Percentiles rank a stretch among this genome's conserved stretches.
Conservation (phyloP, 176 grass and related monocot species). For the Bromus sterilis region DNA sequence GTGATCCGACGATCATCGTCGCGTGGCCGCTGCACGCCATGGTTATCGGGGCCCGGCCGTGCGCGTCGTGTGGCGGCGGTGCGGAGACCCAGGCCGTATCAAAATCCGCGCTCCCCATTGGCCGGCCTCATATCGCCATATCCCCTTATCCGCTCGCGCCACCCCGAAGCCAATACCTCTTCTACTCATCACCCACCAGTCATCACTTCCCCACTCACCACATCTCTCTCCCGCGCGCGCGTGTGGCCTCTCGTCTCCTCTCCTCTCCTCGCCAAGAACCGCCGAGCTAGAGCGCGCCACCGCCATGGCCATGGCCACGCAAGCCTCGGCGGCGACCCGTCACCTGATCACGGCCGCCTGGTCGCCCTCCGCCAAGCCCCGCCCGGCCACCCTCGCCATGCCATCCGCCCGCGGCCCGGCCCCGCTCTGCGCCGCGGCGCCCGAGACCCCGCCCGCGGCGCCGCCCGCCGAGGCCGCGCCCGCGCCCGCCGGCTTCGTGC, state of each 20-base stretch:
- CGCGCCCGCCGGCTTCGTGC: slow-evolving; percentile 77
- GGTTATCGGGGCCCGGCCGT: neutral
- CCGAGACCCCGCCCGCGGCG: neutral
- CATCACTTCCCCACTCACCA: neutral
- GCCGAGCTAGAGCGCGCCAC: neutral
- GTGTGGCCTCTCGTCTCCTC: neutral
- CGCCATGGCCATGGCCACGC: slow-evolving; percentile 65
- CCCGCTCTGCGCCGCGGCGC: neutral
- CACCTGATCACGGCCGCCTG: slow-evolving; percentile 31
- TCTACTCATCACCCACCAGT: neutral
- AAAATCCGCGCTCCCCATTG: slow-evolving; percentile 67
- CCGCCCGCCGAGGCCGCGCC: neutral
- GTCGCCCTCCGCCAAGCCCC: slow-evolving; percentile 19
- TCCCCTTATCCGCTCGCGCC: slow-evolving; percentile 36
- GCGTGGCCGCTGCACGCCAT: neutral
- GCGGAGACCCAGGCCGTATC: slow-evolving; percentile 32
- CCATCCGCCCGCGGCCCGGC: slow-evolving; percentile 19
- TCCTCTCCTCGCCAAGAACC: neutral
- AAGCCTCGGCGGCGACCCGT: slow-evolving; percentile 56
- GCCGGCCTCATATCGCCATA: slow-evolving; percentile 64
- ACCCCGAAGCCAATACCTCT: slow-evolving; percentile 3
- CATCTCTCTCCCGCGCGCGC: neutral
- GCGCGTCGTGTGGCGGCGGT: neutral
- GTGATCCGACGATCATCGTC: neutral
- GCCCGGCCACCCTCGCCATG: neutral